phyloP scores from a whole-genome alignment of 148 eudicot genomes.

The Pharnaceum exiguum region DNA sequence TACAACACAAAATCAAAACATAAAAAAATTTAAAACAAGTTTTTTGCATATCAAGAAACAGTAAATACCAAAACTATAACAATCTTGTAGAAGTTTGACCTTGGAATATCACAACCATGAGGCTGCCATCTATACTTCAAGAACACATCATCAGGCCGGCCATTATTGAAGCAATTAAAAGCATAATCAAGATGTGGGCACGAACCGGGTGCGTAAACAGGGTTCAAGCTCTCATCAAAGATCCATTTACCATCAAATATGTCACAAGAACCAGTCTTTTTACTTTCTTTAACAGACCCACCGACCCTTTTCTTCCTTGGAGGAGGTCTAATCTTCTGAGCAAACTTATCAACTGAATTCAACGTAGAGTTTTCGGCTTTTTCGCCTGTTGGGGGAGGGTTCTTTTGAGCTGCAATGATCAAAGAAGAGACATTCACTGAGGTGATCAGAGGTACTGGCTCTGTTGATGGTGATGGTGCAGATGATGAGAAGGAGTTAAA shows the following conservation, averaged over 20 bases:
- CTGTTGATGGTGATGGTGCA: no score
- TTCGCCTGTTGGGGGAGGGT: not conserved
- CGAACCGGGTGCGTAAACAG: constrained; percentile 53
- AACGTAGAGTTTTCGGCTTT: not conserved
- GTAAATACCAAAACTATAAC: not conserved
- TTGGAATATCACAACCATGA: constrained; percentile 42
- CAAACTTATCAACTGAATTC: not conserved
- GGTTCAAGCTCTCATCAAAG: constrained; percentile 26
- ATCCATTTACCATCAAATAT: constrained; percentile 69
- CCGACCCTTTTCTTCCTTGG: not conserved
- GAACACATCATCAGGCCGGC: constrained; percentile 38
- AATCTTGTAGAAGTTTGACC: constrained; percentile 16
- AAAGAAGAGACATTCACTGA: no score
- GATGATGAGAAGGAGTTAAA: no score
- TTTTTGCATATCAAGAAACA: not conserved
- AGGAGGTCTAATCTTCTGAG: not conserved
- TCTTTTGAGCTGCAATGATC: not conserved
- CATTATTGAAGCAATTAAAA: constrained; percentile 65
- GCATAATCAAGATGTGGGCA: constrained; percentile 54
- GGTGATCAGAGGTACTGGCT: no score
- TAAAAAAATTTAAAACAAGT: not conserved
- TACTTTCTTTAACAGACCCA: not conserved
- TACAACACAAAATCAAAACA: constrained; percentile 1
- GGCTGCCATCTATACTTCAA: constrained; percentile 36
- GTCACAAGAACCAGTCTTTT: constrained; percentile 38